These are phyloP conservation scores for Fusarium sp. DNA, from an alignment of 2,329 filamentous ascomycete genomes.

Conservation along the genomic window DNA sequence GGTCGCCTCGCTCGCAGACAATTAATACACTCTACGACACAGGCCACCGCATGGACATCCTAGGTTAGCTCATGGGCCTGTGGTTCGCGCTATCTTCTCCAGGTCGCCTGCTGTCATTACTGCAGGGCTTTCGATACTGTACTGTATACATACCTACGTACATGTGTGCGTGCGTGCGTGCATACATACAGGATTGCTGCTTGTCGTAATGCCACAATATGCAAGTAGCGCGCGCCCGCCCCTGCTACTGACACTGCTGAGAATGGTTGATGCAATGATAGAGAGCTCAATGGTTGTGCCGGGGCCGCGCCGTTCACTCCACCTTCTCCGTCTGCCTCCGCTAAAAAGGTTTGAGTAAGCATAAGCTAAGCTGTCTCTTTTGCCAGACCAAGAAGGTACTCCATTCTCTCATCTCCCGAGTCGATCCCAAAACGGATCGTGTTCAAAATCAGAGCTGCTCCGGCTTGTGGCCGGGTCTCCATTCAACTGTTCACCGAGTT, in stretches of 20 bases:
- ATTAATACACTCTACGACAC: slow-evolving; percentile 19
- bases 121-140: slow-evolving; percentile 30
- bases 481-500: slow-evolving; percentile 22
- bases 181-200: slow-evolving; percentile 17
- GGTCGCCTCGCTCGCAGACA: slow-evolving; percentile 23
- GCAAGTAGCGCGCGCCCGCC: slow-evolving; percentile 28
- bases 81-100: slow-evolving; percentile 43
- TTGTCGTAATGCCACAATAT: slow-evolving; percentile 18
- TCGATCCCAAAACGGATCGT: slow-evolving; percentile 36
- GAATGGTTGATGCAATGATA: slow-evolving; percentile 37
- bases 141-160: slow-evolving; percentile 3
- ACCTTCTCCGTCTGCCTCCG: slow-evolving; percentile 42
- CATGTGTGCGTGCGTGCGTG: not conserved
- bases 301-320: slow-evolving; percentile 40
- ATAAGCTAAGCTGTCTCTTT: slow-evolving; percentile 44
- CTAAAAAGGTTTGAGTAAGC: slow-evolving; percentile 45
- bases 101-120: slow-evolving; percentile 35
- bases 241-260: slow-evolving; percentile 16
- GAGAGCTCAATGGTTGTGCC: slow-evolving; percentile 37
- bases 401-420: slow-evolving; percentile 42
- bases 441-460: slow-evolving; percentile 26
- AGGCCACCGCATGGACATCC: slow-evolving; percentile 29
- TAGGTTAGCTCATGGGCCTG: slow-evolving; percentile 16
- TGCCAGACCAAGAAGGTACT: slow-evolving; percentile 38
- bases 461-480: slow-evolving; percentile 35